Conservation (phyloP, 2,329 filamentous ascomycete genomes). For the Monilinia fructigena region DNA sequence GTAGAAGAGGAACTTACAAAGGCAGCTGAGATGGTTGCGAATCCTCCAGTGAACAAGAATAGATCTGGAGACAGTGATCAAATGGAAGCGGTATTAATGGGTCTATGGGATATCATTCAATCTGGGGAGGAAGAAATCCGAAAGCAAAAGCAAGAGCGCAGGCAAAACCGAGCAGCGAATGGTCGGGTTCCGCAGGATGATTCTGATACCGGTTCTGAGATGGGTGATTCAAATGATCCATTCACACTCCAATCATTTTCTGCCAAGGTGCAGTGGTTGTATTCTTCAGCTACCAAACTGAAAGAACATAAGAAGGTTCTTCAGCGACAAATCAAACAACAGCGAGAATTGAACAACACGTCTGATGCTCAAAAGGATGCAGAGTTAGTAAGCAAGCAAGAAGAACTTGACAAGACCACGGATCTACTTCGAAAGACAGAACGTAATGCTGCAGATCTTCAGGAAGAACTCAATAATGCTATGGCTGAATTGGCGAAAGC, state of each 20-base stretch:
- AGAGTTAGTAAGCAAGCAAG: constrained; percentile 58
- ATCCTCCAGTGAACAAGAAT: constrained; percentile 27
- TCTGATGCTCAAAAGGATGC: constrained; percentile 71
- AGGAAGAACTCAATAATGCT: constrained; percentile 38
- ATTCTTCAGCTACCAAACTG: constrained; percentile 71
- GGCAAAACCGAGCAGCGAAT: constrained; percentile 54
- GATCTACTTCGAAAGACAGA: constrained; percentile 40
- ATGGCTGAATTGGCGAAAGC: constrained; percentile 41
- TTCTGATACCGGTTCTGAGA: constrained; percentile 63
- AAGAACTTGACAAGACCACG: constrained; percentile 52
- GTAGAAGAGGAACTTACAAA: constrained; percentile 43
- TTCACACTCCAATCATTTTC: constrained; percentile 78
- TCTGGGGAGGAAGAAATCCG: constrained; percentile 54
- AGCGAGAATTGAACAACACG: constrained; percentile 87
- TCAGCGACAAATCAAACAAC: constrained; percentile 90
- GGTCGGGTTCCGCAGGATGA: constrained; percentile 57
- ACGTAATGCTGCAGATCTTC: constrained; percentile 38
- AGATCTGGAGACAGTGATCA: constrained; percentile 50
- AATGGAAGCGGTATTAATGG: constrained; percentile 52
- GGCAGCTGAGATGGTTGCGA: constrained; percentile 27
- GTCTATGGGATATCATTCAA: constrained; percentile 53
- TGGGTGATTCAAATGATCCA: constrained; percentile 54
- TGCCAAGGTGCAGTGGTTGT: constrained; percentile 74
- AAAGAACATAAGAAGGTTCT: constrained; percentile 88
- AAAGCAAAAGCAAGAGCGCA: constrained; percentile 53